Evolutionary conservation across 2,329 filamentous ascomycete genomes (phyloP).

Genomic region (Zymoseptoria crescenta): DNA sequence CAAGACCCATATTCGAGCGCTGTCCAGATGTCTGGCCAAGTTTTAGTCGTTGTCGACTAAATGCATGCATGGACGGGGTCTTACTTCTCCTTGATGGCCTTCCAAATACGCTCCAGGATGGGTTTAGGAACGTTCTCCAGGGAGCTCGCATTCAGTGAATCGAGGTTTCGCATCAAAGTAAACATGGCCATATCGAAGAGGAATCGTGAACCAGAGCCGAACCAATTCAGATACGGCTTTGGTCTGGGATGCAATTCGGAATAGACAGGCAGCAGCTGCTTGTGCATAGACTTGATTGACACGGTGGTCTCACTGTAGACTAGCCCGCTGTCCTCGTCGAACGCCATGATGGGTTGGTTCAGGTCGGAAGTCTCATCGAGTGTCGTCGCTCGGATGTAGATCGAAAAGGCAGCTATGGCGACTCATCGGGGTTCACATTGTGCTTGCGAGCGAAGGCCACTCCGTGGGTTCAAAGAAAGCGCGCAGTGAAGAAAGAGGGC

Average conservation of each 20-base stretch:
- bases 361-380: neutral
- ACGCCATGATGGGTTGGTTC: constrained; percentile 5
- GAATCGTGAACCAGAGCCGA: constrained; percentile 1
- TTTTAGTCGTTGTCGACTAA: neutral
- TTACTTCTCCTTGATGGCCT: constrained; percentile 6
- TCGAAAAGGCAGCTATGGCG: too few species aligned
- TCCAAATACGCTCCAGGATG: constrained; percentile 12
- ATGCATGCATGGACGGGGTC: neutral
- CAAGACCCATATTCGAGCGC: constrained; percentile 3
- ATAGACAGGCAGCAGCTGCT: neutral
- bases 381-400: neutral
- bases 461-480: neutral
- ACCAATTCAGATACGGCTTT: neutral
- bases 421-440: neutral
- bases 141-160: constrained; percentile 7
- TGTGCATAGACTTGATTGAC: neutral
- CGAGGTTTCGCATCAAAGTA: constrained; percentile 11
- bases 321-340: constrained; percentile 12
- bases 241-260: neutral
- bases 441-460: too few species aligned
- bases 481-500: neutral
- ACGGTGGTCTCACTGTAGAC: constrained; percentile 11
- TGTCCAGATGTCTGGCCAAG: constrained; percentile 1
- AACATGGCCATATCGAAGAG: constrained; percentile 10
- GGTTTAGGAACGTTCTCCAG: constrained; percentile 9